Base-by-base conservation (phyloP, 2,329 filamentous ascomycete genomes). In the Nothopassalora personata region DNA sequence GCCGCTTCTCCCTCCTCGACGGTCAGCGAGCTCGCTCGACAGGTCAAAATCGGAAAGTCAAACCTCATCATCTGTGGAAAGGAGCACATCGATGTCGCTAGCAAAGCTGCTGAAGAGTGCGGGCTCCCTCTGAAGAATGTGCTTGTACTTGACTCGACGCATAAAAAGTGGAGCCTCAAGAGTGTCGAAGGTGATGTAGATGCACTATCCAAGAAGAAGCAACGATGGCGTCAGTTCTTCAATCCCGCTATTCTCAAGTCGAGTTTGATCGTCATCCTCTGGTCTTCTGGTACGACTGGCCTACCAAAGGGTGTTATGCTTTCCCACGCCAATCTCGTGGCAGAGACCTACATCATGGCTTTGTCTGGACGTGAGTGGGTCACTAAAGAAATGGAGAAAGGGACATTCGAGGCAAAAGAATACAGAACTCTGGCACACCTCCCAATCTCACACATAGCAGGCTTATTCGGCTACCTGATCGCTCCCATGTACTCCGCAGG, bases 401-500 rank as follows among this genome's bases (percentile, higher is more conserved):
- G 66, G 6, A 61, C 70, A 62, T 60, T 61, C 65, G 34, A 70
- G 64, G 60, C 61, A 8, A 34, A 49, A 10, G 56, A 64, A 31
- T 59, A 59, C 53, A 64, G 53, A 45, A 56, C 60, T 43, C 70
- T 76, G 13, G 89, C 88, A 0, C 87, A 95, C 60, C 74, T 96
- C n/a, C 91, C 92, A 0, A 93, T 96, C 72, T 96, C 90, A 74
- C 91, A 96, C 71, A 92, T 96, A 61, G 96, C 95, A 67, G 88
- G 88, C 9, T 70, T 76, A 46, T 69, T 75, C 19, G 75, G 73
- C 68, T 74, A 73, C 45, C 71, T 76, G 58, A 69, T 72, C n/a
- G 68, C 67, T 1, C 72, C 74, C 1, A 64, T 70, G 2, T 70
- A 70, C 48, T 71, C 67, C 6, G 64, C 66, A 2, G 71, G 70